Evolutionary conservation across 768 basidiomycete genomes (phyloP).

Genomic region (Boletus tomentosulus): DNA sequence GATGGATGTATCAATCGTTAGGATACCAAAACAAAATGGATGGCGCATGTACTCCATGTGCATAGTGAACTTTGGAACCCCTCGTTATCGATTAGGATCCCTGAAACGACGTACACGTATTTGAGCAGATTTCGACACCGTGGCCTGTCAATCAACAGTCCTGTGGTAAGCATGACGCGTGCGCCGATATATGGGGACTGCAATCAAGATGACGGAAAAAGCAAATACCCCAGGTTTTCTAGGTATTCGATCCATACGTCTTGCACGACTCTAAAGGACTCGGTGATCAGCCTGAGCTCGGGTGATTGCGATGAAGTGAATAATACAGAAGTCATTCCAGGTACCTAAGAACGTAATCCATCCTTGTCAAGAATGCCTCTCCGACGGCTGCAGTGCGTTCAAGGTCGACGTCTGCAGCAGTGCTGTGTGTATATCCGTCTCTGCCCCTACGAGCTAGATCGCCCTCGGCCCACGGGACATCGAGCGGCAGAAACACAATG

Average conservation of each 20-base stretch:
- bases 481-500: conserved; percentile 40
- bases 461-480: conserved; percentile 4
- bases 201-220: no score
- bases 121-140: no score
- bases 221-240: no score
- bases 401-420: not conserved
- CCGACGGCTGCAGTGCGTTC: conserved; percentile 8
- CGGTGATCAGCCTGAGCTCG: no score
- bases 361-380: conserved; percentile 10
- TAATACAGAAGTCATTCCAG: conserved; percentile 4
- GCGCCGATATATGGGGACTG: no score
- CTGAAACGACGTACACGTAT: no score
- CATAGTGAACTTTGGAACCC: not conserved
- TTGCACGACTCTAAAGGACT: no score
- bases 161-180: no score
- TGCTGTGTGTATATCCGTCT: not conserved
- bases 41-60: not conserved
- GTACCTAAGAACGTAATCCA: conserved; percentile 12
- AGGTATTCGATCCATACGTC: no score
- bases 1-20: not conserved
- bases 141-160: no score
- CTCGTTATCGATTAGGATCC: not conserved
- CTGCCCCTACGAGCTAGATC: not conserved
- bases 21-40: not conserved
- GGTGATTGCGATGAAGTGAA: not conserved